These are phyloP conservation scores for Arthrinium phaeospermum DNA, from an alignment of 2,329 filamentous ascomycete species.

Conservation along the genomic window DNA sequence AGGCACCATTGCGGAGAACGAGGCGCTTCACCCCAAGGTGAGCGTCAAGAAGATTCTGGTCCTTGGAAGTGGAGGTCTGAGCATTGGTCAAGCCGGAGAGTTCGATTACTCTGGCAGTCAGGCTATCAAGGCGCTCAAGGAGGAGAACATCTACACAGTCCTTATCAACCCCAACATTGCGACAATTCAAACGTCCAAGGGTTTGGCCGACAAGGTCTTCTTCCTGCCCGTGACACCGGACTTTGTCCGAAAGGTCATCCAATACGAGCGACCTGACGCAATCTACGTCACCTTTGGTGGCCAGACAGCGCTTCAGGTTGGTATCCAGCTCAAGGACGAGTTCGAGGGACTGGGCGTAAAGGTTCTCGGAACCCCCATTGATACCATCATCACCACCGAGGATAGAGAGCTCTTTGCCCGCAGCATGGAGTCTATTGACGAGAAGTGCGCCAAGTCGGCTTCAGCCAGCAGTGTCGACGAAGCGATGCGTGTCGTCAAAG, in stretches of 20 bases:
- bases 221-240: slow-evolving; percentile 97
- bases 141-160: slow-evolving; percentile 97
- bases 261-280: slow-evolving; percentile 91
- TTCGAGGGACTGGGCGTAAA: slow-evolving; percentile 91
- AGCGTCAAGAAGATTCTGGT: slow-evolving; percentile 93
- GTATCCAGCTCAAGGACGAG: slow-evolving; percentile 97
- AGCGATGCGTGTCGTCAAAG: slow-evolving; percentile 84
- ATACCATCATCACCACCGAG: slow-evolving; percentile 98
- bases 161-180: slow-evolving; percentile 99
- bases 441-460: slow-evolving; percentile 97
- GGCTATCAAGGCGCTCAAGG: slow-evolving; percentile 96
- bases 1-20: slow-evolving; percentile 79
- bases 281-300: slow-evolving; percentile 99
- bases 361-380: slow-evolving; percentile 94
- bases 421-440: slow-evolving; percentile 97
- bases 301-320: slow-evolving; percentile 94
- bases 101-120: slow-evolving; percentile 99
- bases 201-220: slow-evolving; percentile 97
- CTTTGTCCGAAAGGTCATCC: slow-evolving; percentile 96
- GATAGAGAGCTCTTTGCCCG: slow-evolving; percentile 96
- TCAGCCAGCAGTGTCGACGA: slow-evolving; percentile 90
- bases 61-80: slow-evolving; percentile 91
- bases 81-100: slow-evolving; percentile 96
- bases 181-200: slow-evolving; percentile 98
- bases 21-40: slow-evolving; percentile 76